phyloP scores from a whole-genome alignment of 495 filamentous ascomycete species.

The Saxophila tyrrhenica region DNA sequence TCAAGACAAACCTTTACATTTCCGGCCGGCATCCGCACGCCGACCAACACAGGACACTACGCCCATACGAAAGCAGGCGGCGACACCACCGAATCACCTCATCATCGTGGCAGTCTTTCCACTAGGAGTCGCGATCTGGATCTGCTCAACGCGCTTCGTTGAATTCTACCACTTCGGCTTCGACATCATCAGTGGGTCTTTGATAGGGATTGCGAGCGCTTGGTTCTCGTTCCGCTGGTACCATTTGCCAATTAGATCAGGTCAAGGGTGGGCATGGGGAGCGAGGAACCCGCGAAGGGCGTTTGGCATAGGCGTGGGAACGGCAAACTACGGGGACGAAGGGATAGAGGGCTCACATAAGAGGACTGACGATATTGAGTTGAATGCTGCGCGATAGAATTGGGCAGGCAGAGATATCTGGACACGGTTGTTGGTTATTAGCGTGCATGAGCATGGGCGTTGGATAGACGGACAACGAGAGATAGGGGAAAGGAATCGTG shows the following conservation, averaged over 20 bases:
- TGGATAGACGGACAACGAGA: too few species aligned
- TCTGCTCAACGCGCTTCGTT: slow-evolving; percentile 49
- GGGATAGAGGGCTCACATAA: slow-evolving; percentile 19
- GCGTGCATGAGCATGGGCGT: too few species aligned
- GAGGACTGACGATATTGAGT: not conserved
- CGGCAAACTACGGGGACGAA: slow-evolving; percentile 27
- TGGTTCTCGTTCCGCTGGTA: slow-evolving; percentile 54
- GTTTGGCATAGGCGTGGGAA: slow-evolving; percentile 32
- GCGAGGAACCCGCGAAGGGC: slow-evolving; percentile 25
- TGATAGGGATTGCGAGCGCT: slow-evolving; percentile 45
- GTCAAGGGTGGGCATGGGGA: slow-evolving; percentile 31
- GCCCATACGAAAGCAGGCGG: slow-evolving; percentile 36
- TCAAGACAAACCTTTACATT: not conserved
- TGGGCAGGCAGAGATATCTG: too few species aligned
- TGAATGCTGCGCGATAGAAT: too few species aligned
- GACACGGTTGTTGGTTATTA: too few species aligned
- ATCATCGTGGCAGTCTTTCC: slow-evolving; percentile 47
- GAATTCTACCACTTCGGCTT: slow-evolving; percentile 54
- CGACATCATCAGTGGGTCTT: slow-evolving; percentile 49
- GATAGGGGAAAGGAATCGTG: too few species aligned
- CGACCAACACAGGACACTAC: not conserved
- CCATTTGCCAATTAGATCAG: slow-evolving; percentile 26
- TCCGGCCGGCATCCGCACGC: not conserved
- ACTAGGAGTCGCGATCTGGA: slow-evolving; percentile 47
- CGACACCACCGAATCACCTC: slow-evolving; percentile 48